phyloP scores from a whole-genome alignment of 768 basidiomycete species.

The Tylopilus rubrobrunneus region DNA sequence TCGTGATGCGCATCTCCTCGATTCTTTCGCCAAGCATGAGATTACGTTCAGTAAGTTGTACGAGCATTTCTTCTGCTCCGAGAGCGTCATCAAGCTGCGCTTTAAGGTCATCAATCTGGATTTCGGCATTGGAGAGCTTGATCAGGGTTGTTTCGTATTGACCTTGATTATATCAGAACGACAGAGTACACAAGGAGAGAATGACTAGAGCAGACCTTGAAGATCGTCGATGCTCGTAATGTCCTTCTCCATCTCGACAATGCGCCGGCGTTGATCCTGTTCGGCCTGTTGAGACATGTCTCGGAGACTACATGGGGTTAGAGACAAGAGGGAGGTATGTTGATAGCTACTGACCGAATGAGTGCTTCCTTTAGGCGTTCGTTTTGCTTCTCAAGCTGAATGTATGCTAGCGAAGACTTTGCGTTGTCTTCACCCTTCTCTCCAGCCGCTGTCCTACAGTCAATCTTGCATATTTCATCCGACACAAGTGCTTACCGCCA shows the following conservation, averaged over 20 bases:
- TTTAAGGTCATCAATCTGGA: constrained; percentile 91
- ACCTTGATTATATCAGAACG: constrained; percentile 38
- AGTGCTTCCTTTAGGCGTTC: constrained; percentile 93
- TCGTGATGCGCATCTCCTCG: constrained; percentile 93
- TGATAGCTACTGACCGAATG: constrained; percentile 50
- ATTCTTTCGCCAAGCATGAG: constrained; percentile 95
- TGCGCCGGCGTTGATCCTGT: constrained; percentile 72
- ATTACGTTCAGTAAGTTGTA: constrained; percentile 92
- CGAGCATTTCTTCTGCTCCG: constrained; percentile 94
- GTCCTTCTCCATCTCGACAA: constrained; percentile 89
- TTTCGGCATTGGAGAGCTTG: constrained; percentile 84
- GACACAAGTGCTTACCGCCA: constrained; percentile 22
- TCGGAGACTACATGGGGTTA: constrained; percentile 53
- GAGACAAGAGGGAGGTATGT: background rate
- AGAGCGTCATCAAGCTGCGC: constrained; percentile 91
- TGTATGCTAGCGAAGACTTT: constrained; percentile 62
- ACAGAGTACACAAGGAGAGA: background rate
- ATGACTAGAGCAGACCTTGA: constrained; percentile 50
- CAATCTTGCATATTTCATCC: background rate
- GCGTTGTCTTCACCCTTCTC: constrained; percentile 33
- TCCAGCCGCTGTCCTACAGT: constrained; percentile 16
- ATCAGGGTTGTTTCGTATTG: constrained; percentile 77
- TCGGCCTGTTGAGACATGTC: constrained; percentile 89
- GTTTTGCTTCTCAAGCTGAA: constrained; percentile 96
- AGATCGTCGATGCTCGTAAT: constrained; percentile 73